Evolutionary conservation across 139 green algal genomes (phyloP), one percentile per base, ranked within the genome.

Genomic region (Volvox africanus): DNA sequence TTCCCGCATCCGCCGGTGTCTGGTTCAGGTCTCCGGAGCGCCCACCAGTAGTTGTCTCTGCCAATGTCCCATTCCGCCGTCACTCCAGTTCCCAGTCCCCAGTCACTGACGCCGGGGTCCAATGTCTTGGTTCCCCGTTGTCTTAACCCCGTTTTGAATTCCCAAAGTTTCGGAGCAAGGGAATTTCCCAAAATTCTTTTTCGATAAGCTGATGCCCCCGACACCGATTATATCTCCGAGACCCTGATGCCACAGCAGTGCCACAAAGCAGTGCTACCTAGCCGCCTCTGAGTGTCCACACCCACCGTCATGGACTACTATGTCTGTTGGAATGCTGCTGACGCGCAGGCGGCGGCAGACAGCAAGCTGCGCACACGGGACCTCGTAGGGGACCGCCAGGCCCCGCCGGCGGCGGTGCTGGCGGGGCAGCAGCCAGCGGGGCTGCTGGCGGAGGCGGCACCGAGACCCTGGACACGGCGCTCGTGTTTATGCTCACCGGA

Each of bases 401-500:
- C 55, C 6, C 30, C 19, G 62, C 20, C 11, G 32, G 11, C 30
- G 35, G n/a, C 13, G 21, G 13, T 6, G 21, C 55, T 2, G 55
- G 21, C 80, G 82, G 26, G 17, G 16, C 14, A 5, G 61, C 30
- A 19, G 30, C 18, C 28, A 24, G 22, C 6, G 21, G 20, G 12
- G 36, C 22, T 26, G 35, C 35, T 18, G 84, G 62, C 28, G 84
- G 37, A 5, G 36, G 2, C 2, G 68, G 28, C 2, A n/a, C 12
- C 3, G 37, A 87, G 61, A 14, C 37, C 26, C 16, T 82, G 37
- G 84, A 89, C 84, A 67, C 84, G 0, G 84, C 84, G 12, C 69
- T 89, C 28, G 28, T 89, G 22, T 89, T 89, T 44, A 69, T 89
- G 68, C 28, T 89, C 36, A 81, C 69, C 9, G 84, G 84, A 1